Evolutionary conservation across 371 early-diverging fungal species (phyloP), one percentile per base, ranked within the genome.

Genomic region (Massospora cicadina): DNA sequence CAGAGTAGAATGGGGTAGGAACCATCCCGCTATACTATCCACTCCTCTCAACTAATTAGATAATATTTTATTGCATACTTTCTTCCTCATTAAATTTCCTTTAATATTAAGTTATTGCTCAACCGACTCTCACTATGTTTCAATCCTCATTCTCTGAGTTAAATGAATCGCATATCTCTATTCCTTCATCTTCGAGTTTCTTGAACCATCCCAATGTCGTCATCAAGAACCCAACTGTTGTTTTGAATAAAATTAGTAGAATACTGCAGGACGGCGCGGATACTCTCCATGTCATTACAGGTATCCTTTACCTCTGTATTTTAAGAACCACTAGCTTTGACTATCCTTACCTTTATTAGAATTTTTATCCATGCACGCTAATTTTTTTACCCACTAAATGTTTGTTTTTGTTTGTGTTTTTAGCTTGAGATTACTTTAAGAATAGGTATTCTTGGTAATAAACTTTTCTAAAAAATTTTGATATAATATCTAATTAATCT

Each of bases 241-340:
- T 62, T 0, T 23, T 23, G 1, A 57, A 25, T 23, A 85, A 83
- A 61, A 54, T 83, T 7, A 63, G 65, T 2, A 75, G 74, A 58
- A 77, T 85, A 57, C 21, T 81, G 13, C 63, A 70, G 26, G 81
- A 76, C 66, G 83, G 83, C 0, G 61, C 65, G 26, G 26, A 65
- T 0, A 71, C 76, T 55, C 67, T 82, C 25, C 85, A 84, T 68
- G 71, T 84, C 43, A 81, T 84, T 23, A 72, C 78, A 65, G 83
- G 82, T 80, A 74, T 63, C 65, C 21, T 57, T 12, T 29, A n/a
- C 65, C 1, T 25, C 0, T 30, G 27, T 24, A 24, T 43, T 43
- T 10, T 43, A 5, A 43, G 43, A 43, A 43, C 17, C 43, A 10
- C 43, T 17, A 43, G 43, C 43, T 43, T 10, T 17, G 5, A 10